These are phyloP conservation scores for Clavariopsis aquatica DNA, from an alignment of 495 filamentous ascomycete species.

Conservation along the genomic window DNA sequence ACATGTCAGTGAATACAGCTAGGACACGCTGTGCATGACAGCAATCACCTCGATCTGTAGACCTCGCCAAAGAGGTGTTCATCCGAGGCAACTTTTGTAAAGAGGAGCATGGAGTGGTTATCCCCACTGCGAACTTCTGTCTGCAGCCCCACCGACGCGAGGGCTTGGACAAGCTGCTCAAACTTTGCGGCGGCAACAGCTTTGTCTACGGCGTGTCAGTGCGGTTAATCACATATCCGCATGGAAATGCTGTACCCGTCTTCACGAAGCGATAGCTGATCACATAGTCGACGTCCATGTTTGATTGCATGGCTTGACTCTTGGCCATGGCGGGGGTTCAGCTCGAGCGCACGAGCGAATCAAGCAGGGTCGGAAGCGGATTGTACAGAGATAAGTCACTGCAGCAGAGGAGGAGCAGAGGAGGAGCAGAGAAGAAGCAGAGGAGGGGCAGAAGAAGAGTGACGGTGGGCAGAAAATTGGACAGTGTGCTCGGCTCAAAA, in stretches of 20 bases:
- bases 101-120: constrained; percentile 75
- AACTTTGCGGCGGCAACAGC: constrained; percentile 69
- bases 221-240: background rate
- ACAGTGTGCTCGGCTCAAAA: background rate
- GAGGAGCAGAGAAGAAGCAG: background rate
- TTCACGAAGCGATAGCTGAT: constrained; percentile 74
- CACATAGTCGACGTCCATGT: constrained; percentile 88
- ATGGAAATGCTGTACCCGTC: constrained; percentile 50
- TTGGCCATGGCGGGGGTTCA: constrained; percentile 36
- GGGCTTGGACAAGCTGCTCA: constrained; percentile 67
- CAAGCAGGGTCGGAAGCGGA: background rate
- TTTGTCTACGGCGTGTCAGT: constrained; percentile 55
- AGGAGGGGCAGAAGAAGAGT: background rate
- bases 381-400: background rate
- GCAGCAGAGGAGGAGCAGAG: background rate
- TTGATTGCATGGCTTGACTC: constrained; percentile 49
- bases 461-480: background rate
- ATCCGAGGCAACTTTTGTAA: constrained; percentile 72
- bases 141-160: constrained; percentile 74
- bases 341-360: background rate
- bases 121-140: constrained; percentile 83
- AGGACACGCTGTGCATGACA: background rate
- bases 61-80: constrained; percentile 57
- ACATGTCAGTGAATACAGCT: constrained; percentile 10
- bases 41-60: constrained; percentile 58